A percentile compares a stretch with the other conserved stretches of the same genome.
phyloP scores from a whole-genome alignment of 768 basidiomycete genomes.

The Coprinopsis strossmayeri region DNA sequence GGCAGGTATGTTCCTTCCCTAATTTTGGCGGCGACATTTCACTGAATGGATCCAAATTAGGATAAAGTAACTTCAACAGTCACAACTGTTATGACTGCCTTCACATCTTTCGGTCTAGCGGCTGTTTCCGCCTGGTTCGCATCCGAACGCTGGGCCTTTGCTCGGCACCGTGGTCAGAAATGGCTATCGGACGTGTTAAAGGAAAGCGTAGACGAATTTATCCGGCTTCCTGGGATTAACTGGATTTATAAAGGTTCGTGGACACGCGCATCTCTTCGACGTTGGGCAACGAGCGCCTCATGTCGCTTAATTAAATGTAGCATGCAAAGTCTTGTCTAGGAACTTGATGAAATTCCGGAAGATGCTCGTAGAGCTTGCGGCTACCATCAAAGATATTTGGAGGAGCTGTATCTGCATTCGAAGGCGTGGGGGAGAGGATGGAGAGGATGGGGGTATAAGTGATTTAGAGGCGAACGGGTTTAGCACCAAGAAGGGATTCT shows the following conservation, averaged over 20 bases:
- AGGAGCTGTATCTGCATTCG: background rate
- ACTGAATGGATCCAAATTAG: no score
- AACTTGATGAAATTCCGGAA: slow-evolving; percentile 9
- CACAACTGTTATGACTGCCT: slow-evolving; percentile 70
- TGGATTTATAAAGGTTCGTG: slow-evolving; percentile 12
- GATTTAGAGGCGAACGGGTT: no score
- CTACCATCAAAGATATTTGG: background rate
- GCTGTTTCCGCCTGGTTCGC: slow-evolving; percentile 74
- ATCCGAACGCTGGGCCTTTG: slow-evolving; percentile 61
- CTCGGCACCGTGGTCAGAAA: slow-evolving; percentile 56
- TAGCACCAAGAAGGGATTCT: no score
- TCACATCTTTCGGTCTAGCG: slow-evolving; percentile 63
- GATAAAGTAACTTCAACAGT: slow-evolving; percentile 55
- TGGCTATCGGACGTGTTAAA: slow-evolving; percentile 60
- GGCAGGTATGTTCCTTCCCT: slow-evolving; percentile 43
- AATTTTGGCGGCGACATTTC: no score
- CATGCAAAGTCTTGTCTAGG: slow-evolving; percentile 4
- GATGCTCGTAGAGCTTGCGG: background rate
- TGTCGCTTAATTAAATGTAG: no score
- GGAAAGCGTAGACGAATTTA: slow-evolving; percentile 35
- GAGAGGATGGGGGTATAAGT: no score
- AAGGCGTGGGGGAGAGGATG: no score
- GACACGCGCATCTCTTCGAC: no score
- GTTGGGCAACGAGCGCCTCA: no score
- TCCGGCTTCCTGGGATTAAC: slow-evolving; percentile 17